Percentiles rank a stretch among this genome's conserved stretches.
Evolutionary conservation across 2,329 filamentous ascomycete genomes (phyloP).

Genomic region (Kalaharituber pfeilii): DNA sequence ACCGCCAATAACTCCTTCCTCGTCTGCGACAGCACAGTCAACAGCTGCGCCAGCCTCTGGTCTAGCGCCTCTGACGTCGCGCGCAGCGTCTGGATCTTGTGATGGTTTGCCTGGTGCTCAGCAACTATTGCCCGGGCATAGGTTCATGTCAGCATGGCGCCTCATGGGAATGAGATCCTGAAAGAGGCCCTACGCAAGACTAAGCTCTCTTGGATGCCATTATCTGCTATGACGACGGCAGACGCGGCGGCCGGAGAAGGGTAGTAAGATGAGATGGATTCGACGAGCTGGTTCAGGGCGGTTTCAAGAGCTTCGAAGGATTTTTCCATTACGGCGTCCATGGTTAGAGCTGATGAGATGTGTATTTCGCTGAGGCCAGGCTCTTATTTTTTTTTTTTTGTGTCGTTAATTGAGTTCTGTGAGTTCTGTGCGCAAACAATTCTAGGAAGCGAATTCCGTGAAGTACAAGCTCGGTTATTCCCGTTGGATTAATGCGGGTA

Average conservation of each 20-base stretch:
- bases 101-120: constrained; percentile 54
- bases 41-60: constrained; percentile 50
- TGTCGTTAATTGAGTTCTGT: too few relatives aligned
- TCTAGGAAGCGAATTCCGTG: too few relatives aligned
- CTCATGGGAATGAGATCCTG: too few relatives aligned
- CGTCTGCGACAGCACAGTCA: constrained; percentile 40
- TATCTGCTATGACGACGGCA: constrained; percentile 54
- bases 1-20: constrained; percentile 55
- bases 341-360: constrained; percentile 25
- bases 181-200: neutral
- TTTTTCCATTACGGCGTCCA: constrained; percentile 45
- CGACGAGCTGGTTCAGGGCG: constrained; percentile 50
- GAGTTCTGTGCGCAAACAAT: too few relatives aligned
- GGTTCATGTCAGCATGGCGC: too few relatives aligned
- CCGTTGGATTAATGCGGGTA: too few relatives aligned
- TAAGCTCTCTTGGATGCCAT: constrained; percentile 36
- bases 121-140: too few relatives aligned
- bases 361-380: too few relatives aligned
- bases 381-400: too few relatives aligned
- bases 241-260: constrained; percentile 49
- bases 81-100: constrained; percentile 51
- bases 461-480: too few relatives aligned
- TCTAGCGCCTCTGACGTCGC: constrained; percentile 48
- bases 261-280: constrained; percentile 68
- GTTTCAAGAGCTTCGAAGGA: constrained; percentile 51